Conservation (phyloP, 345 rosid genomes). For the Isatis tinctoria region DNA sequence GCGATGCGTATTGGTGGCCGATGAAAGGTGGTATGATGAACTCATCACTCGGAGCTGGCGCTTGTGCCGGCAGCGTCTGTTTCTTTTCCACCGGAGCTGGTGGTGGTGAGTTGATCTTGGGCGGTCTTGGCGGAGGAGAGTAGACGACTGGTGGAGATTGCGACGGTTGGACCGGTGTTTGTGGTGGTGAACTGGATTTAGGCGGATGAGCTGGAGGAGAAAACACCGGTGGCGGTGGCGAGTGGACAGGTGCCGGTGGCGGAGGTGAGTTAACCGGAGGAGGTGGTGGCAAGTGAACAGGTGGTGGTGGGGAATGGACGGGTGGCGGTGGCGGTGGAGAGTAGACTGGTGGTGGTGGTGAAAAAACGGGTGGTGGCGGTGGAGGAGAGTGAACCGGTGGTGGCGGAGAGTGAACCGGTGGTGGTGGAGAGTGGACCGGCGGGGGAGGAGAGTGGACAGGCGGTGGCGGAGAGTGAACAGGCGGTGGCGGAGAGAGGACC, state of each 20-base stretch:
- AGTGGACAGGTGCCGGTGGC: slow-evolving; percentile 14
- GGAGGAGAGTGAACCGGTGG: slow-evolving; percentile 13
- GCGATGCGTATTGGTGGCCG: slow-evolving; percentile 71
- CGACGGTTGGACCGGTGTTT: slow-evolving; percentile 1
- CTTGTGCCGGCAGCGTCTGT: neutral
- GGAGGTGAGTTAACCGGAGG: slow-evolving; percentile 24
- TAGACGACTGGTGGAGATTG: slow-evolving; percentile 23
- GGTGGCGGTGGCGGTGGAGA: slow-evolving; percentile 21
- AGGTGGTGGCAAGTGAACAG: neutral
- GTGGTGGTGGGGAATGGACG: neutral
- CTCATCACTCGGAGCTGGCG: slow-evolving; percentile 32
- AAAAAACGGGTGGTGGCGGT: slow-evolving; percentile 20
- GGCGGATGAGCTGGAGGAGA: slow-evolving; percentile 31
- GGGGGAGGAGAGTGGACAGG: slow-evolving; percentile 33
- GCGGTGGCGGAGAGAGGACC: slow-evolving; percentile 32
- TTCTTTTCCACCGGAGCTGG: slow-evolving; percentile 21
- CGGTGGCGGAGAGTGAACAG: slow-evolving; percentile 29
- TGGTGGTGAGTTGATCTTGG: slow-evolving; percentile 11
- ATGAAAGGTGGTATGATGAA: slow-evolving; percentile 50
- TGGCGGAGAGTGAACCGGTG: slow-evolving; percentile 9
- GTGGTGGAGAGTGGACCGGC: neutral
- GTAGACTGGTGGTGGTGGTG: slow-evolving; percentile 18
- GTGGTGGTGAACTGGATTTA: slow-evolving; percentile 21
- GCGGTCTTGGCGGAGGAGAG: slow-evolving; percentile 23
- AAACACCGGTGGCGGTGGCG: slow-evolving; percentile 29